These are phyloP conservation scores for Glycine soja DNA, from an alignment of 306 rosid genomes.

Conservation along the genomic window DNA sequence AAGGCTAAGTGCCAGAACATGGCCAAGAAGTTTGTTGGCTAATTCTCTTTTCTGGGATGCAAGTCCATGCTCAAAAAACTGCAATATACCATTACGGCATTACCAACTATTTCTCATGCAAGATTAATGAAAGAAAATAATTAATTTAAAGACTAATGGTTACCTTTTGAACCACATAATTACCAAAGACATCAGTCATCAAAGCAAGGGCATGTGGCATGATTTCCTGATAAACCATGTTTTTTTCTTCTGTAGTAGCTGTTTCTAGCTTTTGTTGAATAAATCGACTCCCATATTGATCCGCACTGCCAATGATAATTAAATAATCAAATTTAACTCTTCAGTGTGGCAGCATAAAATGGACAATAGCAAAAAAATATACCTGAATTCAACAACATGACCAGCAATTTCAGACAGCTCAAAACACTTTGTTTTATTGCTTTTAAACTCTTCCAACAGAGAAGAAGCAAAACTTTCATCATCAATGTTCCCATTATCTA, in stretches of 20 bases:
- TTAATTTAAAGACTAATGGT: background rate
- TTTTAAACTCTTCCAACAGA: slow-evolving; percentile 88
- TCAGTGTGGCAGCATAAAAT: too few species aligned
- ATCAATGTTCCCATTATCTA: slow-evolving; percentile 71
- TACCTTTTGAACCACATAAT: slow-evolving; percentile 96
- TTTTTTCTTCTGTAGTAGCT: slow-evolving; percentile 82
- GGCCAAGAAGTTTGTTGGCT: slow-evolving; percentile 82
- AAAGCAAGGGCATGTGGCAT: slow-evolving; percentile 93
- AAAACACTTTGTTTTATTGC: slow-evolving; percentile 79
- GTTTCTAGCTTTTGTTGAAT: slow-evolving; percentile 96
- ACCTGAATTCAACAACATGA: slow-evolving; percentile 83
- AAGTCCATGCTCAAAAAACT: slow-evolving; percentile 98
- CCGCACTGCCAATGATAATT: slow-evolving; percentile 58
- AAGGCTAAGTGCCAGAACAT: slow-evolving; percentile 89
- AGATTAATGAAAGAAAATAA: slow-evolving; percentile 13
- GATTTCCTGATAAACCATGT: slow-evolving; percentile 94
- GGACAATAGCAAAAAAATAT: background rate
- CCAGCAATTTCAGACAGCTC: slow-evolving; percentile 84
- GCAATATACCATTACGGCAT: slow-evolving; percentile 24
- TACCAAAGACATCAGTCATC: slow-evolving; percentile 96
- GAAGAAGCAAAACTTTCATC: slow-evolving; percentile 84
- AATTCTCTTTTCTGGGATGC: slow-evolving; percentile 83
- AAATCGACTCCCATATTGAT: slow-evolving; percentile 94
- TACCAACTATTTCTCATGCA: slow-evolving; percentile 28
- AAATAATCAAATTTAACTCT: background rate